phyloP scores from a whole-genome alignment of 2,329 filamentous ascomycete genomes.

The Aspergillus spinulosporus region DNA sequence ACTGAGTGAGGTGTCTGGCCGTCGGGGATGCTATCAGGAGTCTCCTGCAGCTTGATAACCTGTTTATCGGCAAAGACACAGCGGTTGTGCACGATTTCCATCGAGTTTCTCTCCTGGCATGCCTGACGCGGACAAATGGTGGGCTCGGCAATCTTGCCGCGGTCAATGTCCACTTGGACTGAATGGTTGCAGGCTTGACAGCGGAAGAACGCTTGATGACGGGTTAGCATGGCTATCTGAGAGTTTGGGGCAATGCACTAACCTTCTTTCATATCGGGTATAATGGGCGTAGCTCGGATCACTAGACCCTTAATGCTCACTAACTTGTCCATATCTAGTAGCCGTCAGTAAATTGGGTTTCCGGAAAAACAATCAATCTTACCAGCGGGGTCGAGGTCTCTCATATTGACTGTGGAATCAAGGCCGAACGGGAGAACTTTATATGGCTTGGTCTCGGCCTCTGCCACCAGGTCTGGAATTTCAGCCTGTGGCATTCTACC shows the following conservation, averaged over 20 bases:
- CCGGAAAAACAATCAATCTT: too few species aligned
- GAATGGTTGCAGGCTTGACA: conserved; percentile 92
- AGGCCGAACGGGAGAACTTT: conserved; percentile 87
- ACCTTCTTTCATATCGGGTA: conserved; percentile 88
- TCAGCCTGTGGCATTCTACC: conserved; percentile 37
- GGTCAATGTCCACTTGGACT: conserved; percentile 85
- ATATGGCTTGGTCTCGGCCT: conserved; percentile 77
- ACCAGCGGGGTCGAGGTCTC: conserved; percentile 81
- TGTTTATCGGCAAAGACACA: conserved; percentile 96
- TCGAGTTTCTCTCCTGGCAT: conserved; percentile 86
- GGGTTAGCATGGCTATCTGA: too few species aligned
- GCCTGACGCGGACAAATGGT: conserved; percentile 81
- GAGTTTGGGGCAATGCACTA: too few species aligned
- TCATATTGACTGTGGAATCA: conserved; percentile 82
- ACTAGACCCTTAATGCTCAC: conserved; percentile 94
- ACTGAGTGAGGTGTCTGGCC: conserved; percentile 97
- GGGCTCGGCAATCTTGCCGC: conserved; percentile 93
- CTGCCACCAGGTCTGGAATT: conserved; percentile 70
- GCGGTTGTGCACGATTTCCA: conserved; percentile 97
- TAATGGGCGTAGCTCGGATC: conserved; percentile 91
- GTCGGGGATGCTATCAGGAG: conserved; percentile 88
- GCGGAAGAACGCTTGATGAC: conserved; percentile 79
- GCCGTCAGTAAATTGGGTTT: too few species aligned
- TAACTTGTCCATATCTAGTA: conserved; percentile 82
- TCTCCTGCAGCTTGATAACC: conserved; percentile 97